Base-by-base conservation (phyloP, 2,329 filamentous ascomycete genomes). In the Ophiocordyceps camponoti-saundersi region DNA sequence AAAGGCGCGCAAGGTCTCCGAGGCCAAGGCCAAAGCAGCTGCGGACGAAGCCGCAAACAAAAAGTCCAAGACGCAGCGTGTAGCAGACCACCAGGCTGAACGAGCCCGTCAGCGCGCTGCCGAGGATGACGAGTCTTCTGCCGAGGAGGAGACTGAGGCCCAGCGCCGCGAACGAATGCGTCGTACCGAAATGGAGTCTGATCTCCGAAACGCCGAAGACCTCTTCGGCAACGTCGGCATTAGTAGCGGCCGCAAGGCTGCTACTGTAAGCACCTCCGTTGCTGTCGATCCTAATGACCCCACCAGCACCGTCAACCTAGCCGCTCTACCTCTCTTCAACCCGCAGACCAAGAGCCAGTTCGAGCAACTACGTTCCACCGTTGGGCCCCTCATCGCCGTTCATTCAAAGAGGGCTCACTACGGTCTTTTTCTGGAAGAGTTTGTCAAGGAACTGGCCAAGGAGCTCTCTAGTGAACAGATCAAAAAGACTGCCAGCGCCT, bases 321-420 rank as follows among this genome's bases (percentile, higher is more conserved):
- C 80, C 47, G 67, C 77, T 39, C 75, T 98, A 54, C 74, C 84
- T 22, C 70, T 98, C 50, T 95, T 98, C 74, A 89, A 90, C 64
- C 92, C 92, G 10, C 75, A 75, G 49, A 93, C 85, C 47, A 95
- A 95, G 70, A 67, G 75, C 44, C 84, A 95, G 64, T 98, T 96
- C 63, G 77, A 82, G 57, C 75, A 77, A 55, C 72, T 96, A 53
- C 83, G 85, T 52, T 79, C 81, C 53, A 80, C 80, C 1, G 70
- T 98, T n/a, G 75, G 78, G 10, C 90, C 90, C 42, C 73, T 96
- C 49, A 70, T 98, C 50, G 69, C 72, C 40, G 70, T 67, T 52
- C 87, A 88, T 67, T 65, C 72, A 50, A 93, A 90, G 74, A 95
- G 95, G 71, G 77, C 87, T 1, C 88, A 95, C 55, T 98, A 96